These are phyloP conservation scores for Eucalyptus urophylla DNA, from an alignment of 345 rosid species.

Conservation along the genomic window DNA sequence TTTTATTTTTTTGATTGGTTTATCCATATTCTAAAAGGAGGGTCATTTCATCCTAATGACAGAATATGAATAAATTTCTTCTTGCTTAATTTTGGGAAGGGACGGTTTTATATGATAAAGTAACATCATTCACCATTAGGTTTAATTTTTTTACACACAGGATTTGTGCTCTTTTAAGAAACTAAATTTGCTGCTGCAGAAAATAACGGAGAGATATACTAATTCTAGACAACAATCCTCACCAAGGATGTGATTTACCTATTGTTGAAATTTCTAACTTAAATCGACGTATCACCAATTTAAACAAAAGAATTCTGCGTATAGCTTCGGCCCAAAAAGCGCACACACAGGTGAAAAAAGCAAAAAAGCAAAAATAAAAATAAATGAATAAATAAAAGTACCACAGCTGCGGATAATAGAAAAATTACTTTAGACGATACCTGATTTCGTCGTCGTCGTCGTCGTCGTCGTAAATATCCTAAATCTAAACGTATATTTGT, in stretches of 20 bases:
- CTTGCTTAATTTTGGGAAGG: fast-evolving
- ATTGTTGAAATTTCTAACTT: background rate
- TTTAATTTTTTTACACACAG: background rate
- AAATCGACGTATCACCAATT: background rate
- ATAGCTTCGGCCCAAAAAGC: background rate
- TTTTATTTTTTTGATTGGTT: background rate
- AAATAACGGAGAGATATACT: background rate
- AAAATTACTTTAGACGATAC: background rate
- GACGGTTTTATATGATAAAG: fast-evolving
- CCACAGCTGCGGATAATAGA: background rate
- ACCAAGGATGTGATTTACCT: background rate
- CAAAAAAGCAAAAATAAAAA: background rate
- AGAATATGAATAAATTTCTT: background rate
- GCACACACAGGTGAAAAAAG: background rate
- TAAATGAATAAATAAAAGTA: background rate
- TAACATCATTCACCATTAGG: fast-evolving
- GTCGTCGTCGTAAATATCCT: background rate
- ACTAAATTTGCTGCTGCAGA: background rate
- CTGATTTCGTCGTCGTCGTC: background rate
- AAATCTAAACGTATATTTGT: background rate
- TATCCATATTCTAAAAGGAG: fast-evolving
- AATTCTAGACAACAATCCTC: background rate
- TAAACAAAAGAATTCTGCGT: background rate
- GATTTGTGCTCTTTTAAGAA: background rate
- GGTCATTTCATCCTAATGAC: background rate